Evolutionary conservation across 2,329 filamentous ascomycete genomes (phyloP).

Genomic region (Fusarium papillatum): DNA sequence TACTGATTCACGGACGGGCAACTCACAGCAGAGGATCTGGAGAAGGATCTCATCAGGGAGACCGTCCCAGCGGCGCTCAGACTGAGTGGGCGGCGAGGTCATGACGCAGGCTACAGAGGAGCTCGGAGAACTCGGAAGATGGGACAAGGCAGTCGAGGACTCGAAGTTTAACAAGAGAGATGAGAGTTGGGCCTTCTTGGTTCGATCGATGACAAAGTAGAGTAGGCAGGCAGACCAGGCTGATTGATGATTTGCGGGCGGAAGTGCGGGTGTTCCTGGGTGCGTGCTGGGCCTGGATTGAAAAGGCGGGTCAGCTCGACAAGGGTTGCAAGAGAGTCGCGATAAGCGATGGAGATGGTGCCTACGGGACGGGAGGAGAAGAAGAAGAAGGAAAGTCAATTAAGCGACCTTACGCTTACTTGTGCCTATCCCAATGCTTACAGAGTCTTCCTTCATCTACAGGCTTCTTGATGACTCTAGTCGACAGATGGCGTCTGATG

Average conservation of each 20-base stretch:
- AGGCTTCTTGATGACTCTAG: constrained; percentile 9
- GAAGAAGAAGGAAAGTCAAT: constrained; percentile 4
- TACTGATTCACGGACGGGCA: constrained; percentile 30
- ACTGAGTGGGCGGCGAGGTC: constrained; percentile 34
- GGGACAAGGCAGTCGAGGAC: neutral
- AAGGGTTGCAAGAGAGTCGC: constrained; percentile 19
- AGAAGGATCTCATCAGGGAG: constrained; percentile 76
- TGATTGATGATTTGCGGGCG: constrained; percentile 4
- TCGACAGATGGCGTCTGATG: neutral
- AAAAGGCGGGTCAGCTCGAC: constrained; percentile 5
- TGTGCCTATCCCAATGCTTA: neutral
- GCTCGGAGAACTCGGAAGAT: constrained; percentile 1
- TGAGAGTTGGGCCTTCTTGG: neutral
- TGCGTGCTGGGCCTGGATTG: neutral
- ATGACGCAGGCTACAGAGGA: constrained; percentile 38
- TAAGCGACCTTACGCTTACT: constrained; percentile 12
- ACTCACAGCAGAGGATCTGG: constrained; percentile 73
- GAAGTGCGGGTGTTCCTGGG: constrained; percentile 4
- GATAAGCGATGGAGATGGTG: constrained; percentile 26
- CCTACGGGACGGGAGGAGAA: too few species aligned
- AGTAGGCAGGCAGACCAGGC: neutral
- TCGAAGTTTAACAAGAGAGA: neutral
- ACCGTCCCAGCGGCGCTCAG: constrained; percentile 54
- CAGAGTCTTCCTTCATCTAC: neutral
- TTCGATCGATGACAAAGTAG: neutral